These are phyloP conservation scores for Pulveroboletus sp. DNA, from an alignment of 768 basidiomycete genomes.

Conservation along the genomic window DNA sequence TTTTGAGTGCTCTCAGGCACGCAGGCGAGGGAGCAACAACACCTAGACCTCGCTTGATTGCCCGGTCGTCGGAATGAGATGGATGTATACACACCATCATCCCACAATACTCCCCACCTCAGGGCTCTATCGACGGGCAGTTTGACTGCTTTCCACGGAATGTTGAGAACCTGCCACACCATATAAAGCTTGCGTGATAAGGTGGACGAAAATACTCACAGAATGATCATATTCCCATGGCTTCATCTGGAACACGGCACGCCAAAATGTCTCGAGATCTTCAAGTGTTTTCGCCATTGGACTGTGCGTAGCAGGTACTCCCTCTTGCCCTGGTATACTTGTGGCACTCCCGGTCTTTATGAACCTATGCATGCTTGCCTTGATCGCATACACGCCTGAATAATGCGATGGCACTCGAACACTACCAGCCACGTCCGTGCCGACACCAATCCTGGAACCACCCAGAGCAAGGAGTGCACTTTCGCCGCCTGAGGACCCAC, in stretches of 20 bases:
- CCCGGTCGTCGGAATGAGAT: background rate
- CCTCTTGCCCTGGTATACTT: conserved; percentile 52
- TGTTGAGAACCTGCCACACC: conserved; percentile 26
- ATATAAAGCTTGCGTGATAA: no score
- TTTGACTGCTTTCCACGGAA: conserved; percentile 37
- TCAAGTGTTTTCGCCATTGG: conserved; percentile 61
- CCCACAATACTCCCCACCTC: conserved; percentile 62
- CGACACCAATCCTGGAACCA: conserved; percentile 58
- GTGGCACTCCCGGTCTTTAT: conserved; percentile 45
- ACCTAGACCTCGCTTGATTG: conserved; percentile 34
- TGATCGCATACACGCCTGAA: conserved; percentile 59
- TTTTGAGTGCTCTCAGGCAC: conserved; percentile 48
- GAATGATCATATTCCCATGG: conserved; percentile 65
- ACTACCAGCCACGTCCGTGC: conserved; percentile 67
- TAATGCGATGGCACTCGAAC: conserved; percentile 64
- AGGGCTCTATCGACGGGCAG: conserved; percentile 44
- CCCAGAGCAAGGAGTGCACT: conserved; percentile 57
- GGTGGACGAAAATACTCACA: conserved; percentile 20
- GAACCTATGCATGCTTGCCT: conserved; percentile 54
- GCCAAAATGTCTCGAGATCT: conserved; percentile 64
- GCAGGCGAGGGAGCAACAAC: conserved; percentile 57
- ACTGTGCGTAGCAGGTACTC: conserved; percentile 47
- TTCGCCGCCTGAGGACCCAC: conserved; percentile 71
- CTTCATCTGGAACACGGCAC: conserved; percentile 51
- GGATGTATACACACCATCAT: conserved; percentile 42